These are phyloP conservation scores for Nemania serpens DNA, from an alignment of 2,329 filamentous ascomycete genomes.

Conservation along the genomic window DNA sequence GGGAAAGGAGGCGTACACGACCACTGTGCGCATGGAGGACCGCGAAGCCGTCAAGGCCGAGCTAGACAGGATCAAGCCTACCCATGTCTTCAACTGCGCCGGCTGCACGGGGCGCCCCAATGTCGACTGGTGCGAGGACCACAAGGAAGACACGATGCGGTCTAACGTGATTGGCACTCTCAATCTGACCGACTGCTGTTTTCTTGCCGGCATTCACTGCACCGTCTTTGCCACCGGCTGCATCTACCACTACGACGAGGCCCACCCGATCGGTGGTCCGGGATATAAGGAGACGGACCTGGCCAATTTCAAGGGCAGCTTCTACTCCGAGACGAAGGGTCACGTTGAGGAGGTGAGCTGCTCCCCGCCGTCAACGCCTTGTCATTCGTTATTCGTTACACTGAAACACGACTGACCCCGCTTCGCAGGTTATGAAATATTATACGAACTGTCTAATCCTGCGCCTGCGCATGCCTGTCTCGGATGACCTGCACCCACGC, in stretches of 20 bases:
- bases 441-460: slow-evolving; percentile 67
- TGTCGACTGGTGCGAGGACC: slow-evolving; percentile 73
- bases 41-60: slow-evolving; percentile 60
- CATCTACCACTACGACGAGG: slow-evolving; percentile 67
- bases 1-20: slow-evolving; percentile 64
- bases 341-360: slow-evolving; percentile 64
- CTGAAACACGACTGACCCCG: slow-evolving; percentile 16
- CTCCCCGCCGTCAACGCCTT: not conserved
- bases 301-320: slow-evolving; percentile 69
- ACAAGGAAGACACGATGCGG: slow-evolving; percentile 69
- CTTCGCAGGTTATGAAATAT: slow-evolving; percentile 60
- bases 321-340: slow-evolving; percentile 70
- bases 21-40: slow-evolving; percentile 69
- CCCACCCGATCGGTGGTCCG: slow-evolving; percentile 62
- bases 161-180: slow-evolving; percentile 70
- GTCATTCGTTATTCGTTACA: not conserved
- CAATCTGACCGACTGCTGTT: slow-evolving; percentile 67
- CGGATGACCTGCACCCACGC: slow-evolving; percentile 67
- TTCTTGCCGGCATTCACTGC: slow-evolving; percentile 61
- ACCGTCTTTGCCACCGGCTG: slow-evolving; percentile 72
- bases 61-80: slow-evolving; percentile 64
- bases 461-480: slow-evolving; percentile 71
- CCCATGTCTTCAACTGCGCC: slow-evolving; percentile 69
- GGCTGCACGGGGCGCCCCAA: slow-evolving; percentile 70
- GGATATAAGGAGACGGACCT: slow-evolving; percentile 66